Evolutionary conservation across 2,329 filamentous ascomycete genomes (phyloP).

Genomic region (Thermochaetoides dissita): DNA sequence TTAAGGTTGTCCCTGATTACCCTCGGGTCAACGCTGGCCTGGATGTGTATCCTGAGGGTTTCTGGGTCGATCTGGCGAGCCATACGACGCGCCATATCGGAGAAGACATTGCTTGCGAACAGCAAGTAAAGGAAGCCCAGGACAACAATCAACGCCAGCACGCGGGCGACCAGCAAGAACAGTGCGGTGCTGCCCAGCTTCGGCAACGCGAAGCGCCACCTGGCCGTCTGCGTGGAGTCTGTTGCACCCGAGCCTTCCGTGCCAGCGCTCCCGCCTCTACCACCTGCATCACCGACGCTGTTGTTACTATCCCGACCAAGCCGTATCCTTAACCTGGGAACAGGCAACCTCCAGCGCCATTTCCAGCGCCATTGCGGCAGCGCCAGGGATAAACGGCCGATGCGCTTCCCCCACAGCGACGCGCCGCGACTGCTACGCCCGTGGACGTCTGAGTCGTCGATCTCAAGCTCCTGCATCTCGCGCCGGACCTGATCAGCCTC

Average conservation of each 20-base stretch:
- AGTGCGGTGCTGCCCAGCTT: constrained; percentile 24
- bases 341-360: constrained; percentile 38
- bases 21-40: constrained; percentile 55
- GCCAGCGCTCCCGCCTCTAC: no score
- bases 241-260: background rate
- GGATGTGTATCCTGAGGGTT: constrained; percentile 60
- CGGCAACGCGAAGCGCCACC: constrained; percentile 18
- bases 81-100: constrained; percentile 46
- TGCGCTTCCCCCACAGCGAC: constrained; percentile 40
- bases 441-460: constrained; percentile 49
- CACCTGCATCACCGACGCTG: constrained; percentile 7
- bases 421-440: constrained; percentile 17
- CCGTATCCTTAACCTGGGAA: constrained; percentile 28
- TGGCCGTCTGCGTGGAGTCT: background rate
- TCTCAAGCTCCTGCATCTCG: constrained; percentile 81
- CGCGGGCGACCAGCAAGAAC: constrained; percentile 51
- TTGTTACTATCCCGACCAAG: constrained; percentile 20
- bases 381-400: constrained; percentile 34
- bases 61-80: constrained; percentile 72
- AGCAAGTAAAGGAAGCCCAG: constrained; percentile 68
- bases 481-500: constrained; percentile 57
- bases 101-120: constrained; percentile 74
- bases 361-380: constrained; percentile 41
- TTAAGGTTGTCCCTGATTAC: constrained; percentile 58
- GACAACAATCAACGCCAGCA: constrained; percentile 63